phyloP scores from a whole-genome alignment of 2,329 filamentous ascomycete genomes.

The Beauveria rudraprayagi region DNA sequence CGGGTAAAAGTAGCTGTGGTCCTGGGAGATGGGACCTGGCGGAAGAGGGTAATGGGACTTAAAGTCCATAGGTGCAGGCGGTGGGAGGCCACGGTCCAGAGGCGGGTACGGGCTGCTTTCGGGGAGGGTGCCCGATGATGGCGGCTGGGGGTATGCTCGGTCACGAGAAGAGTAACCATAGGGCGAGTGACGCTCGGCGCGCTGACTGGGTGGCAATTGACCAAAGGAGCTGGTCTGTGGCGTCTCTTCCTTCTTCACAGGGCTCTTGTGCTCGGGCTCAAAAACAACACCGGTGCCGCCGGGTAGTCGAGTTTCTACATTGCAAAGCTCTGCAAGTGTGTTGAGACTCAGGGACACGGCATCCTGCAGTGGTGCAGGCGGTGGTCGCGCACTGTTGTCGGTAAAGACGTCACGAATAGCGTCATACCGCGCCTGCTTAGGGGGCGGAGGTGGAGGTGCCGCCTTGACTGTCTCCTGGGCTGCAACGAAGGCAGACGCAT shows the following conservation, averaged over 20 bases:
- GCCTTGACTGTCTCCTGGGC: constrained; percentile 10
- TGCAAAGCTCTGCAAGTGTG: constrained; percentile 28
- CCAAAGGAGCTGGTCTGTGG: constrained; percentile 11
- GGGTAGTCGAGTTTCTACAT: constrained; percentile 21
- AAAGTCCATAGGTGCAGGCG: constrained; percentile 22
- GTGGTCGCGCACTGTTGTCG: constrained; percentile 23
- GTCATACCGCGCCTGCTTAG: constrained; percentile 19
- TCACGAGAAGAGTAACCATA: constrained; percentile 7
- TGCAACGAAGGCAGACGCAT: constrained; percentile 16
- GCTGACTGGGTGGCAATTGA: neutral
- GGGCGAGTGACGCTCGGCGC: neutral
- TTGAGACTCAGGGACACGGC: constrained; percentile 22
- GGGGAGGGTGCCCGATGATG: constrained; percentile 4
- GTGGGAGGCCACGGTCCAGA: constrained; percentile 19
- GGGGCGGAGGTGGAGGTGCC: constrained; percentile 1
- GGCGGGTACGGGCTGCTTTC: constrained; percentile 16
- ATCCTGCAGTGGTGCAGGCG: constrained; percentile 19
- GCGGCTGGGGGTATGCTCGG: constrained; percentile 8
- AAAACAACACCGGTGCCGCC: constrained; percentile 12
- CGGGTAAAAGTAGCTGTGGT: constrained; percentile 13
- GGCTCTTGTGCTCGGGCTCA: constrained; percentile 1
- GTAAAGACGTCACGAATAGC: constrained; percentile 34
- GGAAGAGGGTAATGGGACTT: constrained; percentile 17
- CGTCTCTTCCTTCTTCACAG: constrained; percentile 19
- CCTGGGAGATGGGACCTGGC: constrained; percentile 15